A percentile compares a stretch with the other conserved stretches of the same genome.
Evolutionary conservation across 768 basidiomycete genomes (phyloP).

Genomic region (Hygrophorus pudorinus): DNA sequence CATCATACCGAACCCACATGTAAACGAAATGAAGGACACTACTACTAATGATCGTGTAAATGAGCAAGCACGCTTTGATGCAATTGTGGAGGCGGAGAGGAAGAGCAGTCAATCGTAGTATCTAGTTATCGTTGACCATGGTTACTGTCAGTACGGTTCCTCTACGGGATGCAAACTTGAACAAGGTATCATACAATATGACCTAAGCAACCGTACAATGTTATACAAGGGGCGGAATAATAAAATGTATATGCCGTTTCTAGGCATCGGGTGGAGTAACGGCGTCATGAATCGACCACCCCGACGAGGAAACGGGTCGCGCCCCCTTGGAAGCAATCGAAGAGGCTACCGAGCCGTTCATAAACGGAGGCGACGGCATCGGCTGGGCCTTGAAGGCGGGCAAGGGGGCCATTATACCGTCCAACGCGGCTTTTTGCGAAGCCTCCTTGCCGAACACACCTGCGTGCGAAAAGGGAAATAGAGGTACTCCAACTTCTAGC

Average conservation of each 20-base stretch:
- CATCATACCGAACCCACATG: conserved; percentile 13
- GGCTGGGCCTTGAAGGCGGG: conserved; percentile 26
- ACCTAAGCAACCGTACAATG: too few relatives aligned
- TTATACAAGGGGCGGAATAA: too few relatives aligned
- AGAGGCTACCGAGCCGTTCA: too few relatives aligned
- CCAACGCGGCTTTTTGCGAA: conserved; percentile 22
- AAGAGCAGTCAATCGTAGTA: conserved; percentile 18
- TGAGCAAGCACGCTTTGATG: conserved; percentile 51
- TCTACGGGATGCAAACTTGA: background rate
- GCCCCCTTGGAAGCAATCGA: too few relatives aligned
- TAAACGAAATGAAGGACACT: conserved; percentile 6
- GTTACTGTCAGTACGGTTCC: background rate
- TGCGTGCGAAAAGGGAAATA: conserved; percentile 73
- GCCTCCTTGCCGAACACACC: conserved; percentile 44
- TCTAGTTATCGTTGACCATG: background rate
- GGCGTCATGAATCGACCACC: background rate
- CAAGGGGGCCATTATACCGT: conserved; percentile 23
- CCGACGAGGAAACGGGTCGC: background rate
- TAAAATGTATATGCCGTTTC: too few relatives aligned
- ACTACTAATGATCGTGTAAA: conserved; percentile 24
- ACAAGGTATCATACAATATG: background rate
- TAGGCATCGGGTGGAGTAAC: too few relatives aligned
- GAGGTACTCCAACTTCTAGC: conserved; percentile 67
- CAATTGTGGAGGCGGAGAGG: conserved; percentile 49
- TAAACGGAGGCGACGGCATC: conserved; percentile 11